Evolutionary conservation across 129 eudicot species (phyloP).

Genomic region (Arctium minus): DNA sequence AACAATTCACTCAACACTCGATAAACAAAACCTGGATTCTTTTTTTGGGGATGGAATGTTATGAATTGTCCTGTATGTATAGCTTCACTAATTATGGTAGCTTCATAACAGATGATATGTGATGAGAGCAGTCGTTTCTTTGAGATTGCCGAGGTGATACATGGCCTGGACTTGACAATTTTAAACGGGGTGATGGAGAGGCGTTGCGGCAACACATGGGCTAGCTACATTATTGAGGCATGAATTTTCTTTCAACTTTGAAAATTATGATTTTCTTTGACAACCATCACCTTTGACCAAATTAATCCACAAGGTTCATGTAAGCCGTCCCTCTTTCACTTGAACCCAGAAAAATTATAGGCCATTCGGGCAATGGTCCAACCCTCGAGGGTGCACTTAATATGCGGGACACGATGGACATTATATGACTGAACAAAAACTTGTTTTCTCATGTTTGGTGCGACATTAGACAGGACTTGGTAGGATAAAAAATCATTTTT

Average conservation of each 20-base stretch:
- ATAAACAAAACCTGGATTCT: too few relatives aligned
- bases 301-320: conserved; percentile 2
- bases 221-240: conserved; percentile 77
- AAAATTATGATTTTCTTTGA: not conserved
- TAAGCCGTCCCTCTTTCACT: not conserved
- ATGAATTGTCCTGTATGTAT: not conserved
- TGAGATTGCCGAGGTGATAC: conserved; percentile 83
- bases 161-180: conserved; percentile 57
- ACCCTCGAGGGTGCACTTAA: too few relatives aligned
- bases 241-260: not conserved
- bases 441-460: too few relatives aligned
- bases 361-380: too few relatives aligned
- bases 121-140: conserved; percentile 65
- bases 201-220: conserved; percentile 52
- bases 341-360: not conserved
- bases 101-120: conserved; percentile 63
- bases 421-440: too few relatives aligned
- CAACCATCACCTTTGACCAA: not conserved
- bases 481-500: not conserved
- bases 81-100: not conserved
- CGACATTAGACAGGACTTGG: not conserved
- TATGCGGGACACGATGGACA: too few relatives aligned
- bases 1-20: too few relatives aligned
- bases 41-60: not conserved
- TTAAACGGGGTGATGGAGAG: conserved; percentile 64